Evolutionary conservation across 495 filamentous ascomycete species (phyloP), one percentile per base, ranked within the genome.

Genomic region (Penicillium turbatum): DNA sequence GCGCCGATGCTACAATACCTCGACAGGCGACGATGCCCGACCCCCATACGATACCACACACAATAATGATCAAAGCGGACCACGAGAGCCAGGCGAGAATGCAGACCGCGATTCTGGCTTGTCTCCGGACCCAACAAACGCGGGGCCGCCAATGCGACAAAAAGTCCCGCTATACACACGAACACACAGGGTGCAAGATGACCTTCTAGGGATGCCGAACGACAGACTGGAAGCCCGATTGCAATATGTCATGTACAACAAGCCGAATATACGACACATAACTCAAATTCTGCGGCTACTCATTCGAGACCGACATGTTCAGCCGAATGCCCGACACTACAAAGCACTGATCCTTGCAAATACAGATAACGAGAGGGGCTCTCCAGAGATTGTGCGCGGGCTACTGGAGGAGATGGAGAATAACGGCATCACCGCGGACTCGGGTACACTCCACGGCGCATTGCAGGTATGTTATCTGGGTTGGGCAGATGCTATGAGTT

Each of bases 271-370:
- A 26, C 32, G 45, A 1, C 59, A 51, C 27, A 59, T 65, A 42
- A 67, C 60, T 38, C 59, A 66, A 19, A 62, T 72, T 12, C 39
- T 78, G 21, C 58, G 63, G 13, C 45, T 56, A 6, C 71, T 96
- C 17, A 71, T 96, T 44, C 69, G 73, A 27, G 77, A 79, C 29
- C 80, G 83, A 29, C 68, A 78, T 48, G 81, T 90, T 66, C 67
- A 62, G 53, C 89, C 90, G 15, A 84, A 82, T 60, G 61, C 74
- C 16, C 71, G 78, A 19, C 77, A 95, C 46, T 96, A 92, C 67
- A 79, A 85, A 55, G 80, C 83, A 0, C 71, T 96, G 30, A 82
- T 96, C 40, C 72, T 81, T 12, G 84, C 85, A 12, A 90, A 93
- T 66, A 73, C 82, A 19, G 79, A 85, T 66, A 60, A 75, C 27